Evolutionary conservation across 495 filamentous ascomycete species (phyloP).

Genomic region (Xanthoparmelia taractica): DNA sequence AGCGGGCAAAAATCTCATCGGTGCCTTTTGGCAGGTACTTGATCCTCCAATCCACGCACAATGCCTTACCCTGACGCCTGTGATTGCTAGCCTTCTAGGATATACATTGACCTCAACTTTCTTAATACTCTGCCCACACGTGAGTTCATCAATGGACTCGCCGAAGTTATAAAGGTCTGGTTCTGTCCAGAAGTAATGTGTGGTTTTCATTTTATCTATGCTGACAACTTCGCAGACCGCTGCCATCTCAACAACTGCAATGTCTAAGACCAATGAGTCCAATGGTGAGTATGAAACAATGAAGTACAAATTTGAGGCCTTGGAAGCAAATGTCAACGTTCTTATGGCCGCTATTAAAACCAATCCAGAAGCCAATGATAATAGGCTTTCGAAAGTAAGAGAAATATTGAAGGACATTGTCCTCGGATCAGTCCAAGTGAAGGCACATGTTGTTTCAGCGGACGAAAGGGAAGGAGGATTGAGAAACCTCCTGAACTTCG

Average conservation of each 20-base stretch:
- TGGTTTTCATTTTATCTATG: neutral
- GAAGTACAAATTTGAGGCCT: constrained; percentile 30
- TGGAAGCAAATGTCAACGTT: constrained; percentile 70
- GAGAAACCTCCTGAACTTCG: constrained; percentile 92
- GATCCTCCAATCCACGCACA: neutral
- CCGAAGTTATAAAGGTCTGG: constrained; percentile 79
- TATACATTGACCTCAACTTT: constrained; percentile 91
- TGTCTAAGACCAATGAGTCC: constrained; percentile 88
- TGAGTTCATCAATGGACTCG: constrained; percentile 98
- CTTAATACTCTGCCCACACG: constrained; percentile 83
- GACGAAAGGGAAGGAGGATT: constrained; percentile 94
- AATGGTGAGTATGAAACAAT: constrained; percentile 28
- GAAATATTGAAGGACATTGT: constrained; percentile 78
- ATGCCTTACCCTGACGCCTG: neutral
- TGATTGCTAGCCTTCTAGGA: constrained; percentile 54
- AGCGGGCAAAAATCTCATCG: constrained; percentile 93
- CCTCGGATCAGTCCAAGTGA: constrained; percentile 78
- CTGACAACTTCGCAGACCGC: constrained; percentile 53
- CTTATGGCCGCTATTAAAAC: constrained; percentile 66
- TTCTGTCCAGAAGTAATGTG: neutral
- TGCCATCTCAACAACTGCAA: constrained; percentile 95
- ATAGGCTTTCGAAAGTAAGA: constrained; percentile 60
- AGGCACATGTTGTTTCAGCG: constrained; percentile 84
- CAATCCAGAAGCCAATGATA: constrained; percentile 44
- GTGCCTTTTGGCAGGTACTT: constrained; percentile 76